These are phyloP conservation scores for Cryptococcus hybrid DNA, from an alignment of 1,284 basidiomycete genomes.

Conservation along the genomic window DNA sequence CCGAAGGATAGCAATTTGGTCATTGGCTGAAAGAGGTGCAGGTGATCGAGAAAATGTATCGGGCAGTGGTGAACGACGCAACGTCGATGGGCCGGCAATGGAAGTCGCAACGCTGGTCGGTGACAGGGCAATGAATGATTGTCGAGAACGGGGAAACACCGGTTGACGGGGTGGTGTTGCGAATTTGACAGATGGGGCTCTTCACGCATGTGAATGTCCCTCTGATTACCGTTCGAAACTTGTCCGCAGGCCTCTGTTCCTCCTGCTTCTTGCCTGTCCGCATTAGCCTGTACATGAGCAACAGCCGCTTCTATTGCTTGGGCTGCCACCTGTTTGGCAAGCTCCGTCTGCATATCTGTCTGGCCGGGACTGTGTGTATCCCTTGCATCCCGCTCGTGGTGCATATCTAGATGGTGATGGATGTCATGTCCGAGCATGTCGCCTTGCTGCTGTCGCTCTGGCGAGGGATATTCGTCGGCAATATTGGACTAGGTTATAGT, in stretches of 20 bases:
- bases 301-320: constrained; percentile 32
- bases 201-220: not conserved
- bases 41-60: not conserved
- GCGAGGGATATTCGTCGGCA: too few relatives aligned
- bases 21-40: constrained; percentile 6
- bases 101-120: not conserved
- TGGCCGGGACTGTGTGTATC: constrained; percentile 5
- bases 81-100: not conserved
- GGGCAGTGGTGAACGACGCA: not conserved
- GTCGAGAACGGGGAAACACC: constrained; percentile 13
- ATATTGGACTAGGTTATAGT: too few relatives aligned
- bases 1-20: constrained; percentile 39
- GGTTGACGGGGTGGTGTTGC: constrained; percentile 17
- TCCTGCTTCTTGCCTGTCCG: not conserved
- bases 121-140: not conserved
- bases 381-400: too few relatives aligned
- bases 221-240: not conserved
- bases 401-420: too few relatives aligned
- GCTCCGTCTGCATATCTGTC: constrained; percentile 34
- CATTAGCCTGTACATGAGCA: constrained; percentile 11
- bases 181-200: constrained; percentile 8
- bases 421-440: too few relatives aligned
- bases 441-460: too few relatives aligned
- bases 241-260: too few relatives aligned
- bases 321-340: constrained; percentile 38